Conservation (phyloP, 2,329 filamentous ascomycete genomes). For the Aspergillus ochraceoroseus region DNA sequence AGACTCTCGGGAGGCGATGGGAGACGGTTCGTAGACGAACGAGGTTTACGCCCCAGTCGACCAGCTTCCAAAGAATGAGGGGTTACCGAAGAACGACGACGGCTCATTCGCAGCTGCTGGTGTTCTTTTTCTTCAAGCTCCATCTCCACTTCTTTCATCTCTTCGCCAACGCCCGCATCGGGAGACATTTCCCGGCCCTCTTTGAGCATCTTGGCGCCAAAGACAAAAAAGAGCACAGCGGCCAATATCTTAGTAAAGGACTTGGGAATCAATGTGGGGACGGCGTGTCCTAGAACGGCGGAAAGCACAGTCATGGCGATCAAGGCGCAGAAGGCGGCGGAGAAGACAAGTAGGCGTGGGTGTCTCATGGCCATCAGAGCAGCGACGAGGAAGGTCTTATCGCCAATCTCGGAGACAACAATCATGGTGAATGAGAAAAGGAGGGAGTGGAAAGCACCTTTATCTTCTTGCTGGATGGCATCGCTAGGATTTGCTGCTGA, state of each 20-base stretch:
- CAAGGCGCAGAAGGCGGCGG: constrained; percentile 85
- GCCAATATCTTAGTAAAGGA: constrained; percentile 85
- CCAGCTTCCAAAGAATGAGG: constrained; percentile 79
- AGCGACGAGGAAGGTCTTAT: constrained; percentile 97
- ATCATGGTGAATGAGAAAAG: constrained; percentile 95
- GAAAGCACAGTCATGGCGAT: constrained; percentile 94
- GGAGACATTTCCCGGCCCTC: constrained; percentile 87
- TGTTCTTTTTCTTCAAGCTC: constrained; percentile 93
- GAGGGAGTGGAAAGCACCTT: constrained; percentile 79
- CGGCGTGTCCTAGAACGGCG: constrained; percentile 83
- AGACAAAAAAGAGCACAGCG: constrained; percentile 78
- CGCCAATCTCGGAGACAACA: constrained; percentile 89
- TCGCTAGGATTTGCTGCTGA: constrained; percentile 33
- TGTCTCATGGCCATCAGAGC: constrained; percentile 99
- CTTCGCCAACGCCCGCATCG: constrained; percentile 86
- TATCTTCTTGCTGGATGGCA: constrained; percentile 29
- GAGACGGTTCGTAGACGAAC: constrained; percentile 65
- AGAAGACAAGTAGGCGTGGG: constrained; percentile 85
- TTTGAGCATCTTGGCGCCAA: constrained; percentile 74
- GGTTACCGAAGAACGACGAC: constrained; percentile 63
- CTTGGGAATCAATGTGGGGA: constrained; percentile 84
- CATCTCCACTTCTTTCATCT: constrained; percentile 95
- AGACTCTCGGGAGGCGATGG: constrained; percentile 76
- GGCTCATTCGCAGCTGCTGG: constrained; percentile 60
- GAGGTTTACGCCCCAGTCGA: constrained; percentile 62